Evolutionary conservation across 148 eudicot species (phyloP).

Genomic region (Hydrangea macrophylla): DNA sequence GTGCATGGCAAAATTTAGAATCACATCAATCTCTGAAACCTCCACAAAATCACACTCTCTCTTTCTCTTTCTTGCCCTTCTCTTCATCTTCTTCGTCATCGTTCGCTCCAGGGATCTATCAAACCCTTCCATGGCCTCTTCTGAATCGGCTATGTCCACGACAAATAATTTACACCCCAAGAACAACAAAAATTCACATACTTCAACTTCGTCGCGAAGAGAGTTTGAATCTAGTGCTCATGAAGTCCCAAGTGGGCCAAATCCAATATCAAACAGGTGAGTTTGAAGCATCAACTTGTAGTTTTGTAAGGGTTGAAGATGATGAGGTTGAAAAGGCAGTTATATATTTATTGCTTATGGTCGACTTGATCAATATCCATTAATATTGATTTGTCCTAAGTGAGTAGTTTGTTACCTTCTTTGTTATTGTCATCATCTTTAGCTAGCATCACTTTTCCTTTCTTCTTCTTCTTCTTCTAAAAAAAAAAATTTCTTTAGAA

Average conservation of each 20-base stretch:
- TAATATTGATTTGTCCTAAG: slow-evolving; percentile 13
- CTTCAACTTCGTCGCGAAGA: neutral
- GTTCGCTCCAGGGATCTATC: no score
- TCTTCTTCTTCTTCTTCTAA: neutral
- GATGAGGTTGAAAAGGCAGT: neutral
- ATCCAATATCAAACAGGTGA: slow-evolving; percentile 66
- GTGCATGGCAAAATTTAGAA: slow-evolving; percentile 59
- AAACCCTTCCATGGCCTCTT: no score
- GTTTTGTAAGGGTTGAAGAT: neutral
- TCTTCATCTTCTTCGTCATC: slow-evolving; percentile 28
- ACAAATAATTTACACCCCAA: no score
- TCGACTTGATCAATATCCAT: neutral
- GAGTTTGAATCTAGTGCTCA: slow-evolving; percentile 52
- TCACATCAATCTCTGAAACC: slow-evolving; percentile 21
- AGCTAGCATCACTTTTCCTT: slow-evolving; percentile 1
- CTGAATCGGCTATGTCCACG: no score
- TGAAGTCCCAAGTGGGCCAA: slow-evolving; percentile 89
- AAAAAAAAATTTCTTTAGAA: no score
- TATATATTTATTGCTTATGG: neutral
- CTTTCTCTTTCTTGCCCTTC: slow-evolving; percentile 28
- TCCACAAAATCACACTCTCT: slow-evolving; percentile 35
- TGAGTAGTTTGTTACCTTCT: slow-evolving; percentile 12
- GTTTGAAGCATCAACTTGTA: neutral
- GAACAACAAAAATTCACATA: no score
- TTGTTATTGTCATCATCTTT: neutral